Evolutionary conservation across 805 yeast genomes (phyloP).

Genomic region (Ascoidea tarda): DNA sequence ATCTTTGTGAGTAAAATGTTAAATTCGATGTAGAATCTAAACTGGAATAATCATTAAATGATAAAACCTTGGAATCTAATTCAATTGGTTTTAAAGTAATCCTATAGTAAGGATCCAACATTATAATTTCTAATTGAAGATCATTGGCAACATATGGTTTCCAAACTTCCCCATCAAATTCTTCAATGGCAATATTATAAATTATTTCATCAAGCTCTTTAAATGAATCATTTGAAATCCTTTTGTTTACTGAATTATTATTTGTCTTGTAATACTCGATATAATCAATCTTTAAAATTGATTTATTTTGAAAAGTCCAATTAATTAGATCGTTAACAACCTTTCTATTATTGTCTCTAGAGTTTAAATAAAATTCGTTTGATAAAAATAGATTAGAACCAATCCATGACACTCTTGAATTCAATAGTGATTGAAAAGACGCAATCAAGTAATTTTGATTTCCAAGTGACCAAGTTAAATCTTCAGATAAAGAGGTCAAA

Average conservation of each 20-base stretch:
- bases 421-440: constrained; percentile 66
- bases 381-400: constrained; percentile 51
- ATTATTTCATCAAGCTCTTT: constrained; percentile 60
- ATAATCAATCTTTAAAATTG: constrained; percentile 41
- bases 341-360: constrained; percentile 17
- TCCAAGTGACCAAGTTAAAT: constrained; percentile 64
- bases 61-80: constrained; percentile 1
- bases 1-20: not conserved
- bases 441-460: constrained; percentile 63
- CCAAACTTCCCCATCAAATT: constrained; percentile 45
- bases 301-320: constrained; percentile 68
- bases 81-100: constrained; percentile 38
- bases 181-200: constrained; percentile 32
- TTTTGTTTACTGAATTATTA: constrained; percentile 16
- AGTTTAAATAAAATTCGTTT: constrained; percentile 18
- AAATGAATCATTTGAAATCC: constrained; percentile 26
- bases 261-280: constrained; percentile 18
- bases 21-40: not conserved
- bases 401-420: constrained; percentile 69
- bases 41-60: constrained; percentile 3
- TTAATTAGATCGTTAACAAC: constrained; percentile 31
- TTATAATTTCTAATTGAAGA: constrained; percentile 69
- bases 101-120: constrained; percentile 94
- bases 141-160: constrained; percentile 45
- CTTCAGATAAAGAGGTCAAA: constrained; percentile 17